phyloP scores from a whole-genome alignment of 1,139 yeast genomes.

The Scheffersomyces illinoinensis region DNA sequence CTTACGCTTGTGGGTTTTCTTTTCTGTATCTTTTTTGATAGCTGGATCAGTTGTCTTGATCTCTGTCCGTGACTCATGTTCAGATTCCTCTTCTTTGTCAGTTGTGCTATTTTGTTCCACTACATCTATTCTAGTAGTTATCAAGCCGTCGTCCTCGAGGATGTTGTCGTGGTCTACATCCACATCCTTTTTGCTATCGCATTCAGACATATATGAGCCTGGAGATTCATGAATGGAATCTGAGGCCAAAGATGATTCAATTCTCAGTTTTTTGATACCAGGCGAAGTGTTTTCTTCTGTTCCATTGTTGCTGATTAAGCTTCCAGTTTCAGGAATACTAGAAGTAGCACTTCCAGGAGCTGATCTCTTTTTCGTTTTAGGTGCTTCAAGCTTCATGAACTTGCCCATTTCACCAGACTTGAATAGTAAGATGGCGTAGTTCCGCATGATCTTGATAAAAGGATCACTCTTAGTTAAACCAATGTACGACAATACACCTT shows the following conservation, averaged over 20 bases:
- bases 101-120: slow-evolving; percentile 1
- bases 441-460: slow-evolving; percentile 39
- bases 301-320: background rate
- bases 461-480: slow-evolving; percentile 47
- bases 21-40: background rate
- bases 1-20: background rate
- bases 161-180: slow-evolving; percentile 14
- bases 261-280: background rate
- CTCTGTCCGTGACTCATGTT: slow-evolving; percentile 2
- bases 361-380: slow-evolving; percentile 12
- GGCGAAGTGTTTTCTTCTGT: slow-evolving; percentile 1
- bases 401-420: slow-evolving; percentile 38
- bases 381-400: slow-evolving; percentile 26
- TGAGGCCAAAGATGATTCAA: background rate
- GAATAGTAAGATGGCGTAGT: slow-evolving; percentile 36
- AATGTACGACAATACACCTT: slow-evolving; percentile 44
- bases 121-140: slow-evolving; percentile 17
- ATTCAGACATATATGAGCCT: background rate
- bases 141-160: slow-evolving; percentile 19
- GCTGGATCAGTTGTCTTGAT: slow-evolving; percentile 3
- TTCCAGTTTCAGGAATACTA: background rate
- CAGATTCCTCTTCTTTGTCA: slow-evolving; percentile 12
- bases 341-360: background rate
- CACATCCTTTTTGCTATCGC: slow-evolving; percentile 4
- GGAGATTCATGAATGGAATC: slow-evolving; percentile 1